A percentile compares a stretch with the other conserved stretches of the same genome.
These are phyloP conservation scores for Crotalaria pallida DNA, from an alignment of 306 rosid species.

Conservation along the genomic window DNA sequence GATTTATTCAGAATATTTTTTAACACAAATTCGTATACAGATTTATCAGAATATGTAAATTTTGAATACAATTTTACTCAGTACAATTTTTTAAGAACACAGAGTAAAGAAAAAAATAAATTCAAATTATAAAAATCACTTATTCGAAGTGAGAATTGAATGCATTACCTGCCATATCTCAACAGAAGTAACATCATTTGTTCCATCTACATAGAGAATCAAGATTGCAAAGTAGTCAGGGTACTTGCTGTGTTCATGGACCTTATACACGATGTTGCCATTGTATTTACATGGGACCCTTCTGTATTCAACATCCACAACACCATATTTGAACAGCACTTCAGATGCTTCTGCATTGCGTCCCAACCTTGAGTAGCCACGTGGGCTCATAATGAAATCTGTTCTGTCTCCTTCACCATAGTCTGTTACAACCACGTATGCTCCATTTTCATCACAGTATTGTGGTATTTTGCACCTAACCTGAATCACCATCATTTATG, in stretches of 20 bases:
- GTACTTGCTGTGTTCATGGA: slow-evolving; percentile 47
- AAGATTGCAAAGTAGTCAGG: slow-evolving; percentile 59
- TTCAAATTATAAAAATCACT: too few relatives aligned
- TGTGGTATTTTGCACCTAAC: slow-evolving; percentile 26
- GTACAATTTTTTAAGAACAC: too few relatives aligned
- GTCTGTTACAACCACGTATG: slow-evolving; percentile 29
- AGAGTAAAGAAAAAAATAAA: not conserved
- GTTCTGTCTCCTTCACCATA: slow-evolving; percentile 38
- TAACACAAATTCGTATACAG: too few relatives aligned
- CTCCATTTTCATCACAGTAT: slow-evolving; percentile 25
- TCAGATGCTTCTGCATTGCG: not conserved
- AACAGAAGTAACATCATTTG: slow-evolving; percentile 43
- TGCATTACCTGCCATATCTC: slow-evolving; percentile 60
- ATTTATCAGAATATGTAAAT: too few relatives aligned
- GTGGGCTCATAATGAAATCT: slow-evolving; percentile 34
- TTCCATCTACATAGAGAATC: slow-evolving; percentile 38
- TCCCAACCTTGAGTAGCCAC: slow-evolving; percentile 22
- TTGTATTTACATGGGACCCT: slow-evolving; percentile 43
- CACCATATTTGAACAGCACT: slow-evolving; percentile 19
- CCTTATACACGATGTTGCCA: slow-evolving; percentile 31
- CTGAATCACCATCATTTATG: slow-evolving; percentile 15
- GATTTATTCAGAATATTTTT: too few relatives aligned
- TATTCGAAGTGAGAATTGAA: too few relatives aligned
- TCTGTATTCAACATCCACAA: slow-evolving; percentile 25
- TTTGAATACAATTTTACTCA: too few relatives aligned